Evolutionary conservation across 768 basidiomycete species (phyloP).

Genomic region (Leccinum sublutescens): DNA sequence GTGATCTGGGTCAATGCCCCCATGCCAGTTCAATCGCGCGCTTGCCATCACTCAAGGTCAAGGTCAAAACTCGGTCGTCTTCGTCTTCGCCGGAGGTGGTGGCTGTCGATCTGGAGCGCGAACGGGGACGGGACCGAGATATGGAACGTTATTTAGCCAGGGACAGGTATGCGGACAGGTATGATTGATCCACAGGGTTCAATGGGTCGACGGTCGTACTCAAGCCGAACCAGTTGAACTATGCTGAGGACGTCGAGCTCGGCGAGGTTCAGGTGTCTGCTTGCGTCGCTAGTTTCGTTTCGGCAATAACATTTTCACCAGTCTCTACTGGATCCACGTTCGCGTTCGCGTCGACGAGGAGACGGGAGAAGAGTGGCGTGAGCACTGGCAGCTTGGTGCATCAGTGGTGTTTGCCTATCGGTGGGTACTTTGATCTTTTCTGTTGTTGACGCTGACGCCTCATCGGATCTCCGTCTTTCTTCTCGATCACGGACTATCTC

Average conservation of each 20-base stretch:
- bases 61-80: background rate
- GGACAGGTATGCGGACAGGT: background rate
- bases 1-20: background rate
- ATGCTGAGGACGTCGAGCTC: constrained; percentile 22
- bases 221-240: constrained; percentile 26
- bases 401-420: too few relatives aligned
- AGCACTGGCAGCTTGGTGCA: too few relatives aligned
- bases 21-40: background rate
- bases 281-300: background rate
- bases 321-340: too few relatives aligned
- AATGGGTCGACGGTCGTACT: constrained; percentile 7
- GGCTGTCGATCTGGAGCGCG: background rate
- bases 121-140: background rate
- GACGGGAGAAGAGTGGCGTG: too few relatives aligned
- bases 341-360: too few relatives aligned
- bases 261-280: constrained; percentile 25
- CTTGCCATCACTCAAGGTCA: background rate
- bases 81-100: background rate
- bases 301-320: too few relatives aligned
- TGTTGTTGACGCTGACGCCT: too few relatives aligned
- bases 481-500: too few relatives aligned
- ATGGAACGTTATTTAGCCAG: too few relatives aligned
- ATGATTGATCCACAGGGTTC: background rate
- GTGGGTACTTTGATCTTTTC: too few relatives aligned
- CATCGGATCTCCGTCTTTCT: too few relatives aligned